Evolutionary conservation across 2,329 filamentous ascomycete species (phyloP).

Genomic region (Aspergillus sp.): DNA sequence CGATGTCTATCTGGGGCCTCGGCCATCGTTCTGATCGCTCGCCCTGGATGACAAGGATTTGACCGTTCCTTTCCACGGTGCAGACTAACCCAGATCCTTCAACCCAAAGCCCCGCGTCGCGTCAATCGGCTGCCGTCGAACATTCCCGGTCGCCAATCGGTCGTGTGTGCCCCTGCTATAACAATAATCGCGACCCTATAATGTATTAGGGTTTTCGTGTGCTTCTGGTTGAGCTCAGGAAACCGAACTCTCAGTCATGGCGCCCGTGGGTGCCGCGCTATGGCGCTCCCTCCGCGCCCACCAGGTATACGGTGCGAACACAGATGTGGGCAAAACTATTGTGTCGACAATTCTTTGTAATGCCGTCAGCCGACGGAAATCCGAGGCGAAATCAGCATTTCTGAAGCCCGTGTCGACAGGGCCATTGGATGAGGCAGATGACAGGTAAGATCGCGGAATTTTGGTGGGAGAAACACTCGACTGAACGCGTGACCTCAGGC

Average conservation of each 20-base stretch:
- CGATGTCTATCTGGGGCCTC: constrained; percentile 4
- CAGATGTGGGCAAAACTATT: constrained; percentile 83
- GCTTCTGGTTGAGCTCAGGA: neutral
- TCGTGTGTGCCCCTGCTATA: neutral
- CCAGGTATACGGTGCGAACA: constrained; percentile 83
- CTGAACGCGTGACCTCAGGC: constrained; percentile 42
- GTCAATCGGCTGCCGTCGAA: neutral
- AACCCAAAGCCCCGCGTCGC: neutral
- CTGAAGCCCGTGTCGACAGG: constrained; percentile 85
- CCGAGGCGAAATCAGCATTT: constrained; percentile 61
- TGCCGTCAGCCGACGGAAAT: constrained; percentile 54
- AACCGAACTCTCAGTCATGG: constrained; percentile 35
- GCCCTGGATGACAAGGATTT: neutral
- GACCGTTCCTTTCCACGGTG: neutral
- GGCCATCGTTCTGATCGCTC: neutral
- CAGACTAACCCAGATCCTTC: neutral
- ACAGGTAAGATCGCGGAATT: constrained; percentile 55
- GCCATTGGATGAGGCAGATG: constrained; percentile 69
- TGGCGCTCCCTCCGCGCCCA: constrained; percentile 71
- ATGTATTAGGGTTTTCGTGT: neutral
- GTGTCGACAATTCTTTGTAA: constrained; percentile 74
- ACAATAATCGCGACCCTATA: neutral
- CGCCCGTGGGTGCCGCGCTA: constrained; percentile 63
- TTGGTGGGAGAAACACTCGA: neutral
- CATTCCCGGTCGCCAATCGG: neutral